phyloP scores from a whole-genome alignment of 768 basidiomycete species.

The Panellus pusillus region DNA sequence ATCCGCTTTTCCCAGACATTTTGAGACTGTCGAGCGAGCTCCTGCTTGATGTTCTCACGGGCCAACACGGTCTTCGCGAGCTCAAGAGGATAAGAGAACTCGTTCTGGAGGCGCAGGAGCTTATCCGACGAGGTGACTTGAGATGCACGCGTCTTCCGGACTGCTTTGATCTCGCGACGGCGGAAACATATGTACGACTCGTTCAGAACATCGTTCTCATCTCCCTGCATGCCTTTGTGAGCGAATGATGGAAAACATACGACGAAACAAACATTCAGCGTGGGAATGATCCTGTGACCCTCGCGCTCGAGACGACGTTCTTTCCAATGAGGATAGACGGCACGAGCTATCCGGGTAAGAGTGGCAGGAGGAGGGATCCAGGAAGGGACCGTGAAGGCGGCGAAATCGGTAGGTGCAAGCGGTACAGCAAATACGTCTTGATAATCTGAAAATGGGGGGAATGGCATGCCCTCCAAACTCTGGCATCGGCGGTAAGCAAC shows the following conservation, averaged over 20 bases:
- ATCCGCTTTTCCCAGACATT: conserved; percentile 80
- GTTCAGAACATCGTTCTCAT: conserved; percentile 86
- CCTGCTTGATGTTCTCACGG: conserved; percentile 79
- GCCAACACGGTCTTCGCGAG: conserved; percentile 67
- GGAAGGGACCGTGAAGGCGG: conserved; percentile 63
- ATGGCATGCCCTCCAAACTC: conserved; percentile 61
- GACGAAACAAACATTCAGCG: conserved; percentile 68
- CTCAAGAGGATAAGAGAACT: conserved; percentile 72
- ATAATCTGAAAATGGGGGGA: conserved; percentile 78
- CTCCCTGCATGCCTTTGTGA: conserved; percentile 49
- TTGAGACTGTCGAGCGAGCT: conserved; percentile 53
- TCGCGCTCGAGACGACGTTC: conserved; percentile 78
- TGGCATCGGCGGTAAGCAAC: conserved; percentile 25
- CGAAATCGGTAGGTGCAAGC: conserved; percentile 63
- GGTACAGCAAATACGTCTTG: conserved; percentile 67
- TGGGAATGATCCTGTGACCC: conserved; percentile 87
- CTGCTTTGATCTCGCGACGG: conserved; percentile 89
- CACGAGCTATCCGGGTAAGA: conserved; percentile 66
- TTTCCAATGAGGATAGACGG: conserved; percentile 88
- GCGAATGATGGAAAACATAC: neutral
- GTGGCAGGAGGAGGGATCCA: conserved; percentile 66
- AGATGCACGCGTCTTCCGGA: conserved; percentile 91
- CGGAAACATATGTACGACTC: conserved; percentile 99
- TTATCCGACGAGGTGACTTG: conserved; percentile 89
- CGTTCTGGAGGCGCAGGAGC: conserved; percentile 76